Evolutionary conservation across 129 eudicot species (phyloP), one percentile per base, ranked within the genome.

Genomic region (Helianthus tuberosus): DNA sequence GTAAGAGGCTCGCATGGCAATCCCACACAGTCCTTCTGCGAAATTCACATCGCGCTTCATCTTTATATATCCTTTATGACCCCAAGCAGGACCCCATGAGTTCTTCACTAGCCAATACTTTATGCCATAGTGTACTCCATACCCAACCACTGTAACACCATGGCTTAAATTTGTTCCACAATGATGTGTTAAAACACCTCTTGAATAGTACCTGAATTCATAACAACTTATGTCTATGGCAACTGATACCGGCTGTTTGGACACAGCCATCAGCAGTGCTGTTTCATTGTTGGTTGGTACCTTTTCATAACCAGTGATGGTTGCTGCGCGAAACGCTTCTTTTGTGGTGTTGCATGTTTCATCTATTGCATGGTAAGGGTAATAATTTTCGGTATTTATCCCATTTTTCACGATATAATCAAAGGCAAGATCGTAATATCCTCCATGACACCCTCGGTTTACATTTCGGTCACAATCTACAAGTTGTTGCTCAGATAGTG

Each of bases 71-170:
- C 96, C 92, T 51, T 75, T 81, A 65, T 87, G 88, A 54, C 98
- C 96, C 98, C 96, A 89, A 64, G 68, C 84, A 16, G 79, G 35
- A n/a, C 98, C 96, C 98, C 96, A 87, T 1, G 98, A 92, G 75
- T 92, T 92, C 64, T 79, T 89, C 66, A 92, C 94, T 27, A 74
- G 73, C 98, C 98, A 92, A 36, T 89, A 92, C 43, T 87, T 87
- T 35, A 88, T 75, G 10, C 98, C 94, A 23, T 85, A 91, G 1
- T 87, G 81, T 29, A 85, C 67, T 55, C 96, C 98, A 66, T 89
- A 92, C 47, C 96, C 98, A 13, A 89, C 96, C 3, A 79, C 64
- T 8, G 96, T 87, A 27, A 89, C 98, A 12, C 87, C 98, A 27
- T 92, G 96, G 67, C 84, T 69, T 32, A 92, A 77, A 38, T 87